These are phyloP conservation scores for Coprinopsis cinerea DNA, from an alignment of 768 basidiomycete genomes.

Conservation along the genomic window DNA sequence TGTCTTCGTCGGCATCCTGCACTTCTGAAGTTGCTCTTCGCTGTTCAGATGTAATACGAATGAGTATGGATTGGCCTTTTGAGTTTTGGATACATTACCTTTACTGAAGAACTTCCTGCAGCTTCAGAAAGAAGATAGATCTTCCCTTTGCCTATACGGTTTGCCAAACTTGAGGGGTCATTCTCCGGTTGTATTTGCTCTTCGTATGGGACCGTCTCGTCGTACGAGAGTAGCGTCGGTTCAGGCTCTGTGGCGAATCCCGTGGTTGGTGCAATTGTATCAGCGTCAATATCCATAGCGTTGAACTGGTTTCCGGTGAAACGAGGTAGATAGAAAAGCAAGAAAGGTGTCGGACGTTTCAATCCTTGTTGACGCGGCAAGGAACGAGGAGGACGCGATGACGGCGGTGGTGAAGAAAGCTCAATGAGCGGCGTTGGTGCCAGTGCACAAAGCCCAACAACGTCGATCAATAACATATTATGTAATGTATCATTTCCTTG, in stretches of 20 bases:
- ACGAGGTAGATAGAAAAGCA: no score
- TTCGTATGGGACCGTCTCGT: constrained; percentile 1
- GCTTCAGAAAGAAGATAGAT: not conserved
- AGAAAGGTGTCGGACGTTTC: no score
- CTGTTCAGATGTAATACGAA: not conserved
- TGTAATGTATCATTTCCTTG: no score
- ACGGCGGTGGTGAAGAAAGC: no score
- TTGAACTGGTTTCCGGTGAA: no score
- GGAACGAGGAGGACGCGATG: no score
- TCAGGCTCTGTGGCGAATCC: not conserved
- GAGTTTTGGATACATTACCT: not conserved
- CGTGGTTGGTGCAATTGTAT: no score
- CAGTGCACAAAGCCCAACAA: no score
- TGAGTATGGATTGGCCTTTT: not conserved
- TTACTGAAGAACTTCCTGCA: not conserved
- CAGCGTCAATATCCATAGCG: no score
- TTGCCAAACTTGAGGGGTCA: not conserved
- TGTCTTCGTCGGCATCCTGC: not conserved
- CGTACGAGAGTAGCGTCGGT: constrained; percentile 1
- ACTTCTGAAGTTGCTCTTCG: not conserved
- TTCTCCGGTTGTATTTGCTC: not conserved
- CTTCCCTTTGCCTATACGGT: constrained; percentile 2
- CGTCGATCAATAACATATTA: no score
- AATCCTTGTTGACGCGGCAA: no score
- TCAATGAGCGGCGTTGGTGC: no score